A percentile compares a stretch with the other conserved stretches of the same genome.
Conservation (phyloP, 106 monocot species). For the Dendrobium catenatum region DNA sequence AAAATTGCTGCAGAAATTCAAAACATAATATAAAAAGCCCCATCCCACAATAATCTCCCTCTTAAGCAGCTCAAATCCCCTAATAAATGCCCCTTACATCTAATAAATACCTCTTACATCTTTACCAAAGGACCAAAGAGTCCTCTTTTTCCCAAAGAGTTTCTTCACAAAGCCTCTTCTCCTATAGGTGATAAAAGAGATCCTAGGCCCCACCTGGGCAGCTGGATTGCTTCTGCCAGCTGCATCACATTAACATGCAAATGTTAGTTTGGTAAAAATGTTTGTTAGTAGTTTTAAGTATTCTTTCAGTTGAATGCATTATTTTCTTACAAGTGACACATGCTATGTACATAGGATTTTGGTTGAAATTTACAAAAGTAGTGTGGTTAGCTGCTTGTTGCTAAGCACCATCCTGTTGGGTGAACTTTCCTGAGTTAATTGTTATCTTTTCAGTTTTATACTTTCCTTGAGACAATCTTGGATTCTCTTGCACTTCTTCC, state of each 20-base stretch:
- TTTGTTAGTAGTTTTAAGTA: not conserved
- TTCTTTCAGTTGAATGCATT: not conserved
- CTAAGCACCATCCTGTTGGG: not conserved
- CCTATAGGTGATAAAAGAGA: too few species aligned
- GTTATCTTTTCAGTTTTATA: slow-evolving; percentile 45
- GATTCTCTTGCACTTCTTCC: slow-evolving; percentile 61
- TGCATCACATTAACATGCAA: not conserved
- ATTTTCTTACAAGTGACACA: not conserved
- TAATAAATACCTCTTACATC: too few species aligned
- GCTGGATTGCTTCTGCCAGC: not conserved
- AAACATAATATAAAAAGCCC: too few species aligned
- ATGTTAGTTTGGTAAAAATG: not conserved
- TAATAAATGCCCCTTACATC: too few species aligned
- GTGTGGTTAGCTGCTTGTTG: not conserved
- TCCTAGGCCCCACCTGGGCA: too few species aligned
- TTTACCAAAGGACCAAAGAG: too few species aligned
- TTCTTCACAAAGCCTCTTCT: not conserved
- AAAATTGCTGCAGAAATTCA: too few species aligned
- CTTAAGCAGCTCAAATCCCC: too few species aligned
- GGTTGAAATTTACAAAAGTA: not conserved
- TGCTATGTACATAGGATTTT: not conserved
- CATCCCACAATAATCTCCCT: too few species aligned
- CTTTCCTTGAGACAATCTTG: slow-evolving; percentile 75
- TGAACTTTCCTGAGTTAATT: not conserved
- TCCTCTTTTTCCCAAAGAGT: too few species aligned